A percentile compares a stretch with the other conserved stretches of the same genome.
Conservation (phyloP, 2,329 filamentous ascomycete genomes). For the Curvularia spicifera region DNA sequence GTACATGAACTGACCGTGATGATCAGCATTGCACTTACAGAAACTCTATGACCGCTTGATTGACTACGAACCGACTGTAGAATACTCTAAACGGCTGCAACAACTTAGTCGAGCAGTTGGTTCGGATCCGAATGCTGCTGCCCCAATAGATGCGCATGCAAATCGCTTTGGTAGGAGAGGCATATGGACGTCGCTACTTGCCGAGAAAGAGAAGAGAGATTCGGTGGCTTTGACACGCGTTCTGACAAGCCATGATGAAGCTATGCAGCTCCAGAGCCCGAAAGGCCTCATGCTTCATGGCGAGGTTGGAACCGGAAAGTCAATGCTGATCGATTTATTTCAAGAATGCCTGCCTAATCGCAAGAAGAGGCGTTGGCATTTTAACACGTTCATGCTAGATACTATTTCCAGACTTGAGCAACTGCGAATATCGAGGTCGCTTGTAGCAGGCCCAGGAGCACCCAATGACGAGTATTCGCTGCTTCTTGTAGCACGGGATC, state of each 20-base stretch:
- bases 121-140: constrained; percentile 26
- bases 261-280: constrained; percentile 73
- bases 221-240: constrained; percentile 69
- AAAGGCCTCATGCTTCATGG: constrained; percentile 78
- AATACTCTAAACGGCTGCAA: constrained; percentile 71
- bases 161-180: constrained; percentile 45
- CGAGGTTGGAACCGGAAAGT: constrained; percentile 83
- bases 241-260: constrained; percentile 73
- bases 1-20: constrained; percentile 10
- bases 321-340: constrained; percentile 84
- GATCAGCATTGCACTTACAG: constrained; percentile 71
- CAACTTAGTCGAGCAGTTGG: constrained; percentile 61
- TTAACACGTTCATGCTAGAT: constrained; percentile 86
- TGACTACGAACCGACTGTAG: constrained; percentile 75
- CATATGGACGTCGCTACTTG: constrained; percentile 64
- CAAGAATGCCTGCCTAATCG: constrained; percentile 75
- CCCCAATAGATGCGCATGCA: constrained; percentile 32
- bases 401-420: constrained; percentile 74
- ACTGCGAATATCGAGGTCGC: constrained; percentile 57
- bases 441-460: constrained; percentile 18
- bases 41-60: constrained; percentile 77
- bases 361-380: constrained; percentile 79
- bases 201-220: constrained; percentile 60
- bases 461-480: constrained; percentile 68
- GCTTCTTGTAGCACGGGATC: constrained; percentile 75